Percentiles rank a stretch among this genome's conserved stretches.
Conservation (phyloP, 1,284 basidiomycete species). For the Earliella scabrosa region DNA sequence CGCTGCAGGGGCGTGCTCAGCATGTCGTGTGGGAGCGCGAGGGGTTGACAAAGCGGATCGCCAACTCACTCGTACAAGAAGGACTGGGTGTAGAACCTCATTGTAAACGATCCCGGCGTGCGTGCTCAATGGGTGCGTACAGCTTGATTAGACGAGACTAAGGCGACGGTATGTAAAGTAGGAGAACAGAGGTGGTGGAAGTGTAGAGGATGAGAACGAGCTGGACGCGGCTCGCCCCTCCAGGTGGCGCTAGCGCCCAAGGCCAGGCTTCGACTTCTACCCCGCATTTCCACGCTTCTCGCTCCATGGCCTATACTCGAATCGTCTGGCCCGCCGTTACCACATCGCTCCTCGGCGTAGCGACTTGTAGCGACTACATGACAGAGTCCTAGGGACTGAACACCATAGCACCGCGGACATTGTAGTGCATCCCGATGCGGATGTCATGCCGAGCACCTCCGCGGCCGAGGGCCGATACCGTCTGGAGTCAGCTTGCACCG, state of each 20-base stretch:
- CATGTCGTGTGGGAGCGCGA: slow-evolving; percentile 9
- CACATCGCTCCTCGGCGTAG: too few relatives aligned
- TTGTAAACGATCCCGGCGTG: slow-evolving; percentile 47
- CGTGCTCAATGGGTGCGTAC: background rate
- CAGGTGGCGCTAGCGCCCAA: slow-evolving; percentile 11
- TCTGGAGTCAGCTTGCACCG: too few relatives aligned
- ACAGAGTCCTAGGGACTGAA: too few relatives aligned
- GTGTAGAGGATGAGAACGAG: slow-evolving; percentile 9
- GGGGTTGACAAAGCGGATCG: background rate
- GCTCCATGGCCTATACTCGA: background rate
- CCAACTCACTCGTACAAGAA: slow-evolving; percentile 77
- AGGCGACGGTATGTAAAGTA: slow-evolving; percentile 10
- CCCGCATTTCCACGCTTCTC: slow-evolving; percentile 2
- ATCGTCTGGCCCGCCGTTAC: background rate
- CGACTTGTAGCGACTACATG: too few relatives aligned
- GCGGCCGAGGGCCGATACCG: too few relatives aligned
- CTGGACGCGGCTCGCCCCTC: slow-evolving; percentile 21
- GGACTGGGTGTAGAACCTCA: slow-evolving; percentile 83
- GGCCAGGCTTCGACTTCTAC: slow-evolving; percentile 13
- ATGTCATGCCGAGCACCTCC: too few relatives aligned
- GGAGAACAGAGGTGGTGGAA: slow-evolving; percentile 3
- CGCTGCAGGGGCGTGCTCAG: slow-evolving; percentile 49
- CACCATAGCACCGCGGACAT: too few relatives aligned
- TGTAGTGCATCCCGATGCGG: too few relatives aligned
- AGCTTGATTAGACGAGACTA: slow-evolving; percentile 13